Conservation (phyloP, 768 basidiomycete species). For the Thelephora aurantiotincta region DNA sequence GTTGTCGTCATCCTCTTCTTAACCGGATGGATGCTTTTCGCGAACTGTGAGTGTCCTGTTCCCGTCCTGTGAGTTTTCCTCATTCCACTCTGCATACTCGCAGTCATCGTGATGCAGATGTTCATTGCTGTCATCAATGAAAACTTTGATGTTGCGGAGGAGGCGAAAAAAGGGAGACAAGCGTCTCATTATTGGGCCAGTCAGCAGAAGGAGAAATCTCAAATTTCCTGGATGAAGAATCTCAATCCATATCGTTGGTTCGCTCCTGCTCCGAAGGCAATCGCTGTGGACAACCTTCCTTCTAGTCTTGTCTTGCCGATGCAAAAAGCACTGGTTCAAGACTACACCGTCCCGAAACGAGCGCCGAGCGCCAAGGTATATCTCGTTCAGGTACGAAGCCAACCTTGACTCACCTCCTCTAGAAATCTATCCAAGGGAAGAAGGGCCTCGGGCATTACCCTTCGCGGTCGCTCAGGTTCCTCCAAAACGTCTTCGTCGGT, state of each 20-base stretch:
- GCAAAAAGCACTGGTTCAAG: conserved; percentile 60
- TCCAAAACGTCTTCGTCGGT: conserved; percentile 58
- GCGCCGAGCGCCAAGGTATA: conserved; percentile 20
- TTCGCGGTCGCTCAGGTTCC: conserved; percentile 39
- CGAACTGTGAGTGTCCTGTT: conserved; percentile 55
- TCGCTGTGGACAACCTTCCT: conserved; percentile 58
- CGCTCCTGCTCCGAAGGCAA: conserved; percentile 54
- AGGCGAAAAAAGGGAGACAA: conserved; percentile 74
- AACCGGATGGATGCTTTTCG: conserved; percentile 76
- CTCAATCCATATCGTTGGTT: conserved; percentile 87
- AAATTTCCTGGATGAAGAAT: conserved; percentile 51
- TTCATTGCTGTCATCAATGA: conserved; percentile 97
- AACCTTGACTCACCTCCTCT: not conserved
- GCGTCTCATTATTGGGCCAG: conserved; percentile 53
- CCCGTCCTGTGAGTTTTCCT: not conserved
- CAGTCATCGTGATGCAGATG: conserved; percentile 88
- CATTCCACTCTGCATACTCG: conserved; percentile 1
- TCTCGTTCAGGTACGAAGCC: not conserved
- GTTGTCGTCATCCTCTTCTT: conserved; percentile 61
- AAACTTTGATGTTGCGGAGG: conserved; percentile 88
- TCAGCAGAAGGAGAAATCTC: conserved; percentile 31
- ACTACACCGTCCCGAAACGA: conserved; percentile 27
- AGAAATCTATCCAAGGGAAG: not conserved
- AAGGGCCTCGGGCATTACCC: conserved; percentile 31
- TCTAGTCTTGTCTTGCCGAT: conserved; percentile 67